Evolutionary conservation across 176 grass and related monocot genomes (phyloP), one percentile per base, ranked within the genome.

Genomic region (Phoenix dactylifera): DNA sequence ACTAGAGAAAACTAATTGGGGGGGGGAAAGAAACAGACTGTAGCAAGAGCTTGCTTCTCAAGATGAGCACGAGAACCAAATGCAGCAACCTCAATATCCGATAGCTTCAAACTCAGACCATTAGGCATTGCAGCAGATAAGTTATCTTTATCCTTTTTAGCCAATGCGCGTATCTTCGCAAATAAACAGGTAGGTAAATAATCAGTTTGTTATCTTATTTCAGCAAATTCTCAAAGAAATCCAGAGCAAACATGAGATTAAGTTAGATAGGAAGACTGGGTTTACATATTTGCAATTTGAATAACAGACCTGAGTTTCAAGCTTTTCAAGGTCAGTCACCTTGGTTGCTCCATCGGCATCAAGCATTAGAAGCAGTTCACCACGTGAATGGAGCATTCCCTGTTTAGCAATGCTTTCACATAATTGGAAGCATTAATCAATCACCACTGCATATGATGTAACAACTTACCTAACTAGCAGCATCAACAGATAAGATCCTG

Each of bases 351-450:
- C 87, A 80, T 98, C 93, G 65, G 87, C 87, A 74, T 98, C 93
- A 67, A 98, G 93, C 93, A 98, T 98, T n/a, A 98, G 71, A 61
- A 92, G 69, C 50, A 98, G 48, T 67, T 98, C 74, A 48, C 93
- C 87, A 60, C 84, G 79, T 26, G 93, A 82, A 89, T 98, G 93
- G n/a, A 98, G 81, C 84, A 92, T 97, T 64, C 93, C 93, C 87
- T 96, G 49, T 76, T 84, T 49, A 62, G 82, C 51, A 74, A 75
- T 77, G 76, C 65, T 87, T 85, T 71, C 83, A 78, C 63, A 82
- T 44, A 67, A 59, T 65, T 54, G 60, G 72, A 83, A 77, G 55
- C 60, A 76, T 63, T 26, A 69, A 82, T 63, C 44, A 72, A 85
- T 66, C 55, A 73, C 63, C 57, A 12, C 59, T 15, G 16, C 70